phyloP scores from a whole-genome alignment of 73 alveolate species.

The Paramecium tetraurelia region DNA sequence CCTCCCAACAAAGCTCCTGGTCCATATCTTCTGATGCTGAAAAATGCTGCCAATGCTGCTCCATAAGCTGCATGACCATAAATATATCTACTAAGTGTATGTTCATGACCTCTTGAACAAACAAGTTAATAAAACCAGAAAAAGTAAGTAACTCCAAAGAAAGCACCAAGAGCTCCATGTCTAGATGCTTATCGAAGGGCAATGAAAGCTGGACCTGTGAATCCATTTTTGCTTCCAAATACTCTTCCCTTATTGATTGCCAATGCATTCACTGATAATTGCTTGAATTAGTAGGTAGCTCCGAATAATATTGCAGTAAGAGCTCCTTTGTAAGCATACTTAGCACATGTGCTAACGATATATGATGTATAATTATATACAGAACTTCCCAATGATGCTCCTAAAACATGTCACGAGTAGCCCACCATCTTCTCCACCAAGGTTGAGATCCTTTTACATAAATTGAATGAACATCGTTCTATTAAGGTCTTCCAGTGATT shows the following conservation, averaged over 20 bases:
- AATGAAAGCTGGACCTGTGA: neutral
- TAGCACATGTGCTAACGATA: neutral
- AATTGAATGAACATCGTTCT: neutral
- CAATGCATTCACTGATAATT: neutral
- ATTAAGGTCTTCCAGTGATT: conserved; percentile 25
- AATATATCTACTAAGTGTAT: neutral
- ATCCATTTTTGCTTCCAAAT: neutral
- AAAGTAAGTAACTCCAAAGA: neutral
- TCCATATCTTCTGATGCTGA: neutral
- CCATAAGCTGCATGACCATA: neutral
- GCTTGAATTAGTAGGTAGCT: neutral
- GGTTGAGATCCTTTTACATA: neutral
- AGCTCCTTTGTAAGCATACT: conserved; percentile 29
- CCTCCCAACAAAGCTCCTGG: neutral
- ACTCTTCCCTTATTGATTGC: neutral
- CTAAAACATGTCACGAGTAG: conserved; percentile 1
- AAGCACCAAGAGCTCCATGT: conserved; percentile 21
- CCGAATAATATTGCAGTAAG: neutral
- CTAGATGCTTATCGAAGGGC: neutral
- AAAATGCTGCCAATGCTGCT: neutral
- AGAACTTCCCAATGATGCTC: conserved; percentile 38
- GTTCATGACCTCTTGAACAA: conserved; percentile 6
- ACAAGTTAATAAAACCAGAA: neutral
- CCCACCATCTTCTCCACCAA: conserved; percentile 36
- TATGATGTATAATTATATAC: neutral